phyloP scores from a whole-genome alignment of 257 asterid species.

The Solanum infundibuliforme region DNA sequence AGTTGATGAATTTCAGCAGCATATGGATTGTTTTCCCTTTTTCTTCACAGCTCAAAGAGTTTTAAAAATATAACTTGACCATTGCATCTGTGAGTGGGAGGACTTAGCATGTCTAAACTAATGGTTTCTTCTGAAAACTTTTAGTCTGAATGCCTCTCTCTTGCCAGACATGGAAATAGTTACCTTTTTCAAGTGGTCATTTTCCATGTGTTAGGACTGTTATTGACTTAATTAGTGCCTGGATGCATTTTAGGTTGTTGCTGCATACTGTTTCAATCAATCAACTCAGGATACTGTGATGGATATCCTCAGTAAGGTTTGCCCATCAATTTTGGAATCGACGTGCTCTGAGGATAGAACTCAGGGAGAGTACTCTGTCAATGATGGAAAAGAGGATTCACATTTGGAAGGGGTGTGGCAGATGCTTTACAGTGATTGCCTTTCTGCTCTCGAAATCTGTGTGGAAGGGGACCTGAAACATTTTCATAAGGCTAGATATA shows the following conservation, averaged over 20 bases:
- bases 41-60: not conserved
- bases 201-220: not conserved
- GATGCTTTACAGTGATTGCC: constrained; percentile 81
- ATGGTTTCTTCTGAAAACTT: not conserved
- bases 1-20: not conserved
- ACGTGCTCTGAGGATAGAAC: constrained; percentile 29
- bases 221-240: not conserved
- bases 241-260: constrained; percentile 55
- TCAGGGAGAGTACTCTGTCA: constrained; percentile 17
- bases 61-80: not conserved
- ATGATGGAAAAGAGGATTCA: constrained; percentile 9
- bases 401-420: constrained; percentile 53
- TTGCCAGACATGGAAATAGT: not conserved
- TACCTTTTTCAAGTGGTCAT: not conserved
- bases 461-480: constrained; percentile 99
- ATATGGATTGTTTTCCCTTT: not conserved
- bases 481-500: constrained; percentile 90
- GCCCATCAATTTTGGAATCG: constrained; percentile 33
- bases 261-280: constrained; percentile 53
- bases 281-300: constrained; percentile 44
- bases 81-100: not conserved
- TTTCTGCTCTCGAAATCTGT: constrained; percentile 79
- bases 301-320: constrained; percentile 25
- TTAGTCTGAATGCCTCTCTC: not conserved
- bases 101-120: not conserved